Percentiles rank a stretch among this genome's conserved stretches.
phyloP scores from a whole-genome alignment of 345 rosid genomes.

The Gossypium australe region DNA sequence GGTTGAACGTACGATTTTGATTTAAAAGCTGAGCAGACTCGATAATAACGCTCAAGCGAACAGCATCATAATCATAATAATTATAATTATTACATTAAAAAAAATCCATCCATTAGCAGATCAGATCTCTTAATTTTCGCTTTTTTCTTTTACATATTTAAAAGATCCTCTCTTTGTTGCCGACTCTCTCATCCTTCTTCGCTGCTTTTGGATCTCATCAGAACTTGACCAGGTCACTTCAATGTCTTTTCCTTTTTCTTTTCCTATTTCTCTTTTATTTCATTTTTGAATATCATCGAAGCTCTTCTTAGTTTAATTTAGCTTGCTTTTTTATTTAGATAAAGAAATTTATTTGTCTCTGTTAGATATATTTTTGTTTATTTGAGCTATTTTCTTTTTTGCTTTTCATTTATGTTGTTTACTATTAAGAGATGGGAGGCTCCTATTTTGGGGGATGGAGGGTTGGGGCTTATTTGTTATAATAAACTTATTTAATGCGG shows the following conservation, averaged over 20 bases:
- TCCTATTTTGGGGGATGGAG: no score
- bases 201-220: slow-evolving; percentile 5
- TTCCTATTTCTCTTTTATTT: not conserved
- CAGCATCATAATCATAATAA: no score
- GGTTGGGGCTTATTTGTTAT: no score
- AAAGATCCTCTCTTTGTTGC: not conserved
- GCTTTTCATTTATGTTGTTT: no score
- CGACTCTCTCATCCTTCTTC: not conserved
- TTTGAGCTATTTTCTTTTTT: no score
- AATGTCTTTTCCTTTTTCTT: not conserved
- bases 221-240: slow-evolving; percentile 10
- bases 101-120: not conserved
- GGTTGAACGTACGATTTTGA: not conserved
- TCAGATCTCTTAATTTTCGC: slow-evolving; percentile 1
- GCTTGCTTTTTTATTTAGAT: not conserved
- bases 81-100: no score
- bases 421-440: no score
- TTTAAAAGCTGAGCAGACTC: not conserved
- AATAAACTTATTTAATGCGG: no score
- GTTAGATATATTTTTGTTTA: not conserved
- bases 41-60: not conserved
- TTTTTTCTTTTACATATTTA: not conserved
- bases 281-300: not conserved
- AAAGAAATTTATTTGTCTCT: not conserved
- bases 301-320: not conserved